Evolutionary conservation across 805 yeast genomes (phyloP), one percentile per base, ranked within the genome.

Genomic region (Maudiozyma serrabonitensis): DNA sequence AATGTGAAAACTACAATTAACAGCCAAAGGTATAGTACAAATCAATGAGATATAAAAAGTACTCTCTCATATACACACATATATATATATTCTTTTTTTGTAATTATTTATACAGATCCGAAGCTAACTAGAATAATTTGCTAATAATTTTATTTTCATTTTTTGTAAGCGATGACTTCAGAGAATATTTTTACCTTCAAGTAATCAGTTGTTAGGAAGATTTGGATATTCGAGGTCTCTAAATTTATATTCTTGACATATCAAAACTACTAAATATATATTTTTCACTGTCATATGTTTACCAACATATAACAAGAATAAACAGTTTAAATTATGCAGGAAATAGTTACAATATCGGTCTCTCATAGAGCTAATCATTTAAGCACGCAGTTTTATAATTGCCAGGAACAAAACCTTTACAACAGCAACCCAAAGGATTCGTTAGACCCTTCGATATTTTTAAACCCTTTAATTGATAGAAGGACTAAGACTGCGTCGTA

Each of bases 341-440:
- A 90, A 59, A 69, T 86, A 0, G 63, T 91, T n/a, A 84, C 80
- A 12, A 53, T 89, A 0, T 82, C 95, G 3, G 69, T 80, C 5
- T 86, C 95, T 0, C 90, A 85, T 11, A 60, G 72, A 19, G 75
- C 96, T 0, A 87, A 87, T 57, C 91, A 86, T 62, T 63, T 87
- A n/a, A 64, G 78, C 2, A 77, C 95, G 0, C 96, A 87, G 57
- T 82, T 87, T 61, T 87, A 81, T 71, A 91, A 93, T 59, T 66
- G 77, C 12, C 95, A 88, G 63, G 95, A 87, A 79, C 58, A 73
- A 84, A 42, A 81, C 79, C 31, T 84, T 75, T 60, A 63, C 64
- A 37, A 58, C 62, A 8, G 52, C 52, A 41, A 52, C 54, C 41
- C 35, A 7, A 34, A 12, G 48, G 58, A 41, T 50, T 58, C 23